Evolutionary conservation across 345 rosid genomes (phyloP).

Genomic region (Barbarea vulgaris): DNA sequence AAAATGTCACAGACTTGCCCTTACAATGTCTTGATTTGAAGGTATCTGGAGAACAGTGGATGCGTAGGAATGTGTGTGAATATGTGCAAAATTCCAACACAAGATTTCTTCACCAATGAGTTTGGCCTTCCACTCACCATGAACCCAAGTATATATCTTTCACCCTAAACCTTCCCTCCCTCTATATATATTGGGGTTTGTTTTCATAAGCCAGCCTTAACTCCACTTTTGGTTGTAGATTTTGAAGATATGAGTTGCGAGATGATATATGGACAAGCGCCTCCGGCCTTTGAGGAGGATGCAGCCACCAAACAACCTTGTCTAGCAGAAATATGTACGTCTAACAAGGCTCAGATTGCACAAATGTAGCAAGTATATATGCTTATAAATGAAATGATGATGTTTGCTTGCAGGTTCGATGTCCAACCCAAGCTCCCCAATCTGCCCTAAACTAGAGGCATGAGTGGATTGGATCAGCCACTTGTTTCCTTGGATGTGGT

Average conservation of each 20-base stretch:
- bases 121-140: constrained; percentile 96
- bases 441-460: constrained; percentile 44
- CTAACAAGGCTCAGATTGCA: constrained; percentile 5
- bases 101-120: constrained; percentile 97
- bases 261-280: constrained; percentile 90
- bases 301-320: constrained; percentile 49
- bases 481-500: constrained; percentile 1
- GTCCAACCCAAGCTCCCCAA: constrained; percentile 41
- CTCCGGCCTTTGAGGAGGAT: constrained; percentile 79
- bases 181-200: neutral
- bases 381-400: neutral
- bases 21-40: constrained; percentile 29
- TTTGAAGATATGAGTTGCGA: constrained; percentile 98
- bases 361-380: neutral
- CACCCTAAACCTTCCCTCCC: neutral
- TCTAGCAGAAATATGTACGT: constrained; percentile 40
- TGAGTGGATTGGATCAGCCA: constrained; percentile 11
- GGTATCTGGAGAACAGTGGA: constrained; percentile 97
- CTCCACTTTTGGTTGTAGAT: constrained; percentile 47
- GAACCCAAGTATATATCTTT: constrained; percentile 64
- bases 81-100: constrained; percentile 96
- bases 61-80: constrained; percentile 98
- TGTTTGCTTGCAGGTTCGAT: constrained; percentile 42
- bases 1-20: neutral
- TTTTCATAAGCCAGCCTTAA: neutral